A percentile compares a stretch with the other conserved stretches of the same genome.
These are phyloP conservation scores for Apiospora malaysiana DNA, from an alignment of 2,329 filamentous ascomycete genomes.

Conservation along the genomic window DNA sequence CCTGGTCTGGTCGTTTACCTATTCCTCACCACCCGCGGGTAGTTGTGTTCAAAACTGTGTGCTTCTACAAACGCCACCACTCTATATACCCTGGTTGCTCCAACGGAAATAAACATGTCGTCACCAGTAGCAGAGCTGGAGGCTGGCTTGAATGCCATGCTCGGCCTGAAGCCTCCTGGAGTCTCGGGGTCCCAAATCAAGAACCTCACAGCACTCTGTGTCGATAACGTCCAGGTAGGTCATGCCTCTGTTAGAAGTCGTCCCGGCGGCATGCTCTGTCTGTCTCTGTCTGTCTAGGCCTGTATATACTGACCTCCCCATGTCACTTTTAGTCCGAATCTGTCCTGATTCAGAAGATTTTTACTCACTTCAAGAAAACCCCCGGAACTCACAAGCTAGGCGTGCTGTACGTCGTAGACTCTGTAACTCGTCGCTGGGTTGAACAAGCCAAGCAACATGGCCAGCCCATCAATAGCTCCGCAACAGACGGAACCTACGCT, in stretches of 20 bases:
- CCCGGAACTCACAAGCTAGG: conserved; percentile 96
- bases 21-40: conserved; percentile 10
- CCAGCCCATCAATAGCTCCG: conserved; percentile 80
- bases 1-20: conserved; percentile 7
- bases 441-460: conserved; percentile 89
- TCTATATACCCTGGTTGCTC: conserved; percentile 14
- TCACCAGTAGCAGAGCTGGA: conserved; percentile 92
- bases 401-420: conserved; percentile 99
- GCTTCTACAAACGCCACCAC: conserved; percentile 1
- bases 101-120: conserved; percentile 27
- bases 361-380: conserved; percentile 95
- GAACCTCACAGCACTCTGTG: conserved; percentile 85
- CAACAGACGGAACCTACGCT: conserved; percentile 90
- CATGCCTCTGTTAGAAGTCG: conserved; percentile 26
- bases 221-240: conserved; percentile 87
- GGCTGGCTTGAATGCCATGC: conserved; percentile 88
- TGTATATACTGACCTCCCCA: conserved; percentile 27
- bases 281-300: conserved; percentile 40
- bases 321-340: conserved; percentile 77
- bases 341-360: conserved; percentile 93
- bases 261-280: conserved; percentile 17
- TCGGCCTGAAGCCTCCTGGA: conserved; percentile 87
- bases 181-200: conserved; percentile 93
- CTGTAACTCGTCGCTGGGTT: conserved; percentile 98
- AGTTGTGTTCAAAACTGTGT: conserved; percentile 9